Evolutionary conservation across 345 rosid genomes (phyloP).

Genomic region (Iberis pinnata): DNA sequence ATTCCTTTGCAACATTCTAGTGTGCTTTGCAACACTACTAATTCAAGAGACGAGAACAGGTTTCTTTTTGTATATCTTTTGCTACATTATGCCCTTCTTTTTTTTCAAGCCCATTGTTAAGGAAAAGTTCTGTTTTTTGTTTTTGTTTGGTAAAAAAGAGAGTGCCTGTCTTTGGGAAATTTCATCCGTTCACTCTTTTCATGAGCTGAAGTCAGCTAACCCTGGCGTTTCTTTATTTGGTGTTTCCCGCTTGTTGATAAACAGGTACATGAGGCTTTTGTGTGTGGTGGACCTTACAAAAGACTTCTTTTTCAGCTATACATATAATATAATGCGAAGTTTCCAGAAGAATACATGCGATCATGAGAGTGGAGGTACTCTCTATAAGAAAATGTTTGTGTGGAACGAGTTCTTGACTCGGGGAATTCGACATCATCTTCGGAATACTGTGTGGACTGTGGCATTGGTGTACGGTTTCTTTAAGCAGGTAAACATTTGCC

Average conservation of each 20-base stretch:
- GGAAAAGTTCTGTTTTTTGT: background rate
- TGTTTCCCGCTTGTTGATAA: conserved; percentile 24
- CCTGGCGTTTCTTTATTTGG: background rate
- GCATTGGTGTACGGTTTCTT: conserved; percentile 95
- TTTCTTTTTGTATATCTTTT: conserved; percentile 21
- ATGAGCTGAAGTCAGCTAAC: conserved; percentile 7
- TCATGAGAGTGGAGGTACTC: conserved; percentile 56
- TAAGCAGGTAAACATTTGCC: conserved; percentile 64
- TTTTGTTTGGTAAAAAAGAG: conserved; percentile 8
- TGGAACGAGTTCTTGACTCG: conserved; percentile 97
- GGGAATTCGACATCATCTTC: conserved; percentile 81
- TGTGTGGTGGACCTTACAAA: conserved; percentile 86
- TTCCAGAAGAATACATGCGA: conserved; percentile 79
- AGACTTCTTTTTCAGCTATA: conserved; percentile 99
- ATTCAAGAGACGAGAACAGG: conserved; percentile 80
- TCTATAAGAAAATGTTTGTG: conserved; percentile 91
- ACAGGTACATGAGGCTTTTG: conserved; percentile 96
- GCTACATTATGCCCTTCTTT: background rate
- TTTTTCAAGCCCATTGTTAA: background rate
- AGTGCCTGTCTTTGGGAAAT: background rate
- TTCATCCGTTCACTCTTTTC: background rate
- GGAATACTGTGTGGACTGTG: conserved; percentile 89
- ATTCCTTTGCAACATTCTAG: conserved; percentile 70
- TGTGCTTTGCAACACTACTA: conserved; percentile 34
- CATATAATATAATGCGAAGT: conserved; percentile 87